Evolutionary conservation across 139 green algal genomes (phyloP), one percentile per base, ranked within the genome.

Genomic region (Coccomyxa sp.): DNA sequence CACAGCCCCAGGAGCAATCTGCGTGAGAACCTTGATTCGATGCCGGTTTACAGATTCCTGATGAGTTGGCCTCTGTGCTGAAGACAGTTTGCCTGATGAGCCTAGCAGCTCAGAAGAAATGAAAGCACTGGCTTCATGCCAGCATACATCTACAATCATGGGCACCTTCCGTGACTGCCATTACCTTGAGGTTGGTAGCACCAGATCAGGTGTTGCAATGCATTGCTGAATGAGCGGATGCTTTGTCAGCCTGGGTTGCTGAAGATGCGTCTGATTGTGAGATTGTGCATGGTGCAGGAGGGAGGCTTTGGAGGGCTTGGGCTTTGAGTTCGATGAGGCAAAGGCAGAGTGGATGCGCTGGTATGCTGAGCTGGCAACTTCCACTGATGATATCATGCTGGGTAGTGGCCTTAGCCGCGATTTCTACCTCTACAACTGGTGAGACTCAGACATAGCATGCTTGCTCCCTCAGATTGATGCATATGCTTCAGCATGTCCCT

Each of bases 271-370:
- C 41, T 71, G 73, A 18, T 27, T 41, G 41, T 41, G 16, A n/a
- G 24, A 8, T 73, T 40, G 18, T 55, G 70, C 33, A 27, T 8
- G 18, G 31, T 36, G 54, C 76, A 86, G 81, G 73, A 44, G 73
- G 18, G 34, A 37, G 0, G 27, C 39, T 22, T 76, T 89, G 72
- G 40, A 55, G 29, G 39, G 39, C 8, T 73, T 89, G 10, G 84
- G 86, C 14, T 95, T 95, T 83, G 87, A 91, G 41, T 89, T 91
- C 70, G 83, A 90, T 50, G 84, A 73, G 0, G 89, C 93, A 37
- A 78, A 79, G 27, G 91, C 91, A 7, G 91, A 95, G 78, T 95
- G 89, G 86, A 44, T 82, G 41, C 83, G 91, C 0, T 95, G 91
- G 91, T 90, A 87, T 70, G 54, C 81, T 7, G 75, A 91, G 73